phyloP scores from a whole-genome alignment of 1,139 yeast species.

The Debaryomyces coudertii region DNA sequence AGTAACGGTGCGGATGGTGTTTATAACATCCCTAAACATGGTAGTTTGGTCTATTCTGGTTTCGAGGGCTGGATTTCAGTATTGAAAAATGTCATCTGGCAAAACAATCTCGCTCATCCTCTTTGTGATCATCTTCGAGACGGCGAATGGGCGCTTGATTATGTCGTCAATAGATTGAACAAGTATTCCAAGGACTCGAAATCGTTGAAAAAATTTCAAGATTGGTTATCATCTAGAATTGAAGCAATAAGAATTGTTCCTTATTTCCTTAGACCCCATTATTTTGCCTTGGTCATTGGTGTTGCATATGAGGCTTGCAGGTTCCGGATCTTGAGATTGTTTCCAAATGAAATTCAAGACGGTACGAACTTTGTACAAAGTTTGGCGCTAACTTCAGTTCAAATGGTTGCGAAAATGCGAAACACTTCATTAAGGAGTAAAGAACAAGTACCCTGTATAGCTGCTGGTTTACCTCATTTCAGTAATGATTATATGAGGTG shows the following conservation, averaged over 20 bases:
- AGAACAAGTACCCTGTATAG: constrained; percentile 70
- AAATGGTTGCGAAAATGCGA: constrained; percentile 78
- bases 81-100: constrained; percentile 60
- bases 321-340: constrained; percentile 60
- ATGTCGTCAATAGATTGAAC: constrained; percentile 62
- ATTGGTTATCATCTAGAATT: constrained; percentile 72
- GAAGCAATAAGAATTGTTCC: constrained; percentile 72
- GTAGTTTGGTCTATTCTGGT: constrained; percentile 82
- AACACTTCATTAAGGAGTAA: constrained; percentile 77
- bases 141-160: constrained; percentile 92
- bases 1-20: constrained; percentile 73
- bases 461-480: constrained; percentile 97
- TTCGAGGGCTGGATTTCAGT: constrained; percentile 90
- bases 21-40: constrained; percentile 73
- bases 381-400: constrained; percentile 80
- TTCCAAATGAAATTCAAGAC: constrained; percentile 56
- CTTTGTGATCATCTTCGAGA: constrained; percentile 76
- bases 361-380: constrained; percentile 79
- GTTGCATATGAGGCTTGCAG: constrained; percentile 82
- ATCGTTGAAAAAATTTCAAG: constrained; percentile 54
- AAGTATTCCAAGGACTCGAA: constrained; percentile 52
- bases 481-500: constrained; percentile 91
- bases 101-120: constrained; percentile 83
- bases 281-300: constrained; percentile 79
- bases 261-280: constrained; percentile 80